Conservation (phyloP, 805 yeast genomes). For the Saturnispora hagleri region DNA sequence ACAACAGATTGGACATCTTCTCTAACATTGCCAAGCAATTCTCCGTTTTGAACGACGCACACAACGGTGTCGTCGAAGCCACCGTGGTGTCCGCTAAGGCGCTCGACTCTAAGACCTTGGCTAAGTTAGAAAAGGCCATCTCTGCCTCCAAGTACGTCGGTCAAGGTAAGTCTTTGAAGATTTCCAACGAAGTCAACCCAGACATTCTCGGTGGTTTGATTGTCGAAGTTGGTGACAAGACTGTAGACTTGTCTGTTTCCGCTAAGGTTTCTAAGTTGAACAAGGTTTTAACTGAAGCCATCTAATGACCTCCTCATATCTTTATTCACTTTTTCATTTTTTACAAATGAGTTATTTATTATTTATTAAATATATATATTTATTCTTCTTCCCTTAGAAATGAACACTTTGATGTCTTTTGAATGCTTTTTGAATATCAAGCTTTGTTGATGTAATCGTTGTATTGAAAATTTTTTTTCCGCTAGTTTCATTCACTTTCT, state of each 20-base stretch:
- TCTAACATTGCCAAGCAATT: constrained; percentile 60
- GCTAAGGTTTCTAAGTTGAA: constrained; percentile 82
- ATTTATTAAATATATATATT: constrained; percentile 1
- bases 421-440: background rate
- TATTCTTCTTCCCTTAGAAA: background rate
- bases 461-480: background rate
- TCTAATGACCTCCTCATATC: constrained; percentile 35
- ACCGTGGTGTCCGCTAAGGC: constrained; percentile 81
- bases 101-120: constrained; percentile 71
- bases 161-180: constrained; percentile 73
- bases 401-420: background rate
- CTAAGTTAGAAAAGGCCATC: constrained; percentile 71
- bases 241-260: constrained; percentile 86
- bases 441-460: background rate
- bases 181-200: constrained; percentile 76
- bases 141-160: constrained; percentile 76
- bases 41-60: constrained; percentile 72
- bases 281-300: constrained; percentile 77
- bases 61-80: constrained; percentile 88
- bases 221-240: constrained; percentile 93
- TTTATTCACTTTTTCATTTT: background rate
- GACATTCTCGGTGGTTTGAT: constrained; percentile 92
- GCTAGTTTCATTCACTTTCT: background rate
- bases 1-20: constrained; percentile 81
- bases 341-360: background rate